Percentiles rank a stretch among this genome's conserved stretches.
Evolutionary conservation across 345 rosid species (phyloP).

Genomic region (Ceriops tagal): DNA sequence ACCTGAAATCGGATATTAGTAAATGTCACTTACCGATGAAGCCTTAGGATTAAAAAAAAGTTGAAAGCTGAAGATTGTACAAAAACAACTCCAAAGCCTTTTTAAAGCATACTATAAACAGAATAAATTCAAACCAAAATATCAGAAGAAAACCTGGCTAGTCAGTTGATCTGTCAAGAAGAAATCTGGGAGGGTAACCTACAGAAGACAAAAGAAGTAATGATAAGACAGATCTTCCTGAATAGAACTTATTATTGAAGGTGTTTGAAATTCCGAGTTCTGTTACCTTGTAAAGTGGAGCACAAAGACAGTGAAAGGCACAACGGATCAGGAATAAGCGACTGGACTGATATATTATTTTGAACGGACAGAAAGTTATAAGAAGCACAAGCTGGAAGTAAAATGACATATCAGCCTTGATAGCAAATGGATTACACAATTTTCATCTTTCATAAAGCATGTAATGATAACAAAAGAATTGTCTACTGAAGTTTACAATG

Average conservation of each 20-base stretch:
- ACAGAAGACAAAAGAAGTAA: not conserved
- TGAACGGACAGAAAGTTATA: conserved; percentile 55
- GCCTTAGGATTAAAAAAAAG: not conserved
- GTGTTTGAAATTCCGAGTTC: not conserved
- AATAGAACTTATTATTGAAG: not conserved
- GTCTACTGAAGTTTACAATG: conserved; percentile 32
- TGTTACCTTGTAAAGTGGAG: conserved; percentile 75
- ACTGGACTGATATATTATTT: conserved; percentile 58
- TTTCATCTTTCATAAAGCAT: not conserved
- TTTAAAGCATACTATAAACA: not conserved
- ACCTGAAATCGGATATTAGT: conserved; percentile 26
- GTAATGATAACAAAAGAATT: not conserved
- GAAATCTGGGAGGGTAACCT: conserved; percentile 85
- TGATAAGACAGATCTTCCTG: not conserved
- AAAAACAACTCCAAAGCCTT: not conserved
- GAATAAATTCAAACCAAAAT: conserved; percentile 14
- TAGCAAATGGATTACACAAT: not conserved
- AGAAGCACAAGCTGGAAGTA: conserved; percentile 42
- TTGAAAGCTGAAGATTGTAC: not conserved
- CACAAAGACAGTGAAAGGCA: conserved; percentile 44
- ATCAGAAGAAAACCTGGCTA: conserved; percentile 44
- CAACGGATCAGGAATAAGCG: conserved; percentile 53
- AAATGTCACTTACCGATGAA: not conserved
- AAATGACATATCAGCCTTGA: not conserved
- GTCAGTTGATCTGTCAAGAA: conserved; percentile 88